phyloP scores from a whole-genome alignment of 2,329 filamentous ascomycete genomes.

The Trichoderma harzianum region DNA sequence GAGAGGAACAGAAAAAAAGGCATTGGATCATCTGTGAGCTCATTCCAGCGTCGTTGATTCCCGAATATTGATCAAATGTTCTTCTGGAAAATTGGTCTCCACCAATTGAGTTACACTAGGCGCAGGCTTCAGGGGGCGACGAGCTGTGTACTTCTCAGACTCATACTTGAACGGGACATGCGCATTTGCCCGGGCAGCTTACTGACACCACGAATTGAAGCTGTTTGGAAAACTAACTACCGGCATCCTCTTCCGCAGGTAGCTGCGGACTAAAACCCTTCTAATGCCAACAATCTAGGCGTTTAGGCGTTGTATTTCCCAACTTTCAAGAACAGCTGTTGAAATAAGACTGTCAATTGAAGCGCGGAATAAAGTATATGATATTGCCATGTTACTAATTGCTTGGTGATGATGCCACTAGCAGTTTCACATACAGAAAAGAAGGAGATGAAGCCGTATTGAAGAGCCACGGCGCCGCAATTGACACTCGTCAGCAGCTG shows the following conservation, averaged over 20 bases:
- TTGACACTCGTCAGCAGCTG: background rate
- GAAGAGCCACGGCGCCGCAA: background rate
- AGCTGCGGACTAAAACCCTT: background rate
- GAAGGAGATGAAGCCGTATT: background rate
- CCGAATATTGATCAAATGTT: background rate
- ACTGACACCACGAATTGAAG: background rate
- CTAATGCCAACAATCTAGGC: background rate
- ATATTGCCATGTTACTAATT: background rate
- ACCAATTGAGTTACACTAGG: constrained; percentile 14
- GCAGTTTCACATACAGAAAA: background rate
- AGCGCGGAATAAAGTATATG: background rate
- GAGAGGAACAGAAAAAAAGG: background rate
- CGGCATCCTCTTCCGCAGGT: background rate
- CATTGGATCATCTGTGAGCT: background rate
- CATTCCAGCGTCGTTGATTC: background rate
- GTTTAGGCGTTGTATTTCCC: background rate
- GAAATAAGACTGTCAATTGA: too few relatives aligned
- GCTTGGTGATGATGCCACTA: background rate
- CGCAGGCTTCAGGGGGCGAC: background rate
- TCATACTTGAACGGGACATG: background rate
- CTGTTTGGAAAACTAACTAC: background rate
- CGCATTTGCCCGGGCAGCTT: background rate
- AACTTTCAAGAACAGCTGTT: background rate
- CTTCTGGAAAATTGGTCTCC: constrained; percentile 15
- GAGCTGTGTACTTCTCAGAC: background rate